Percentiles rank a stretch among this genome's conserved stretches.
These are phyloP conservation scores for Akanthomyces muscarius DNA, from an alignment of 2,329 filamentous ascomycete species.

Conservation along the genomic window DNA sequence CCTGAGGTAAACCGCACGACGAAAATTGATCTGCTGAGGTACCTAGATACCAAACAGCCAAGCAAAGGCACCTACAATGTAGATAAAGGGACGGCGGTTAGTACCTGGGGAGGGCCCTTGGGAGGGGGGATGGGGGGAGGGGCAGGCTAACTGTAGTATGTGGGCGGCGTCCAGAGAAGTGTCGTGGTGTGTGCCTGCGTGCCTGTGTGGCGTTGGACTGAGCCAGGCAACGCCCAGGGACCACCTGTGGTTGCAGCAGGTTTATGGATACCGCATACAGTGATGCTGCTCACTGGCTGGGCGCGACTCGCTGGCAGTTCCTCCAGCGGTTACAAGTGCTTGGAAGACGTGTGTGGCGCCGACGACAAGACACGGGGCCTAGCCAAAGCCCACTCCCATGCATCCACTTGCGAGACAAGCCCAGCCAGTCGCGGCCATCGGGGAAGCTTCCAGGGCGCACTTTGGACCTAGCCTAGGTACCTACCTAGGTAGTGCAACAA, in stretches of 20 bases:
- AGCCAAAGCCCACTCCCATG: conserved; percentile 2
- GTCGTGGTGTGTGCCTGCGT: neutral
- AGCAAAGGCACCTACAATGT: too few relatives aligned
- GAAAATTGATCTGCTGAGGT: too few relatives aligned
- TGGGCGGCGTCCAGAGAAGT: neutral
- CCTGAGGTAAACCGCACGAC: too few relatives aligned
- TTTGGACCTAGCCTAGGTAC: neutral
- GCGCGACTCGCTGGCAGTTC: too few relatives aligned
- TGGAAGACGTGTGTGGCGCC: neutral
- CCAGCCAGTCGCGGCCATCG: conserved; percentile 2
- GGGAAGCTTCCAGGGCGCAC: neutral
- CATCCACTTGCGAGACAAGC: neutral
- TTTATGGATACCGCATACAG: too few relatives aligned
- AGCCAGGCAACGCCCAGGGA: too few relatives aligned
- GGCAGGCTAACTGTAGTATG: neutral
- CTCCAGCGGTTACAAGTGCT: neutral
- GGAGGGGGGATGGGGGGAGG: neutral
- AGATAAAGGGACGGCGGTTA: too few relatives aligned
- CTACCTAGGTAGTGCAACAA: neutral
- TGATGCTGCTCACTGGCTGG: too few relatives aligned
- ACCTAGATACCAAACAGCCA: too few relatives aligned
- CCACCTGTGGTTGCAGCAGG: too few relatives aligned
- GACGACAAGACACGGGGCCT: neutral
- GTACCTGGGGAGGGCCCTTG: too few relatives aligned
- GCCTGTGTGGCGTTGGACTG: neutral